These are phyloP conservation scores for Pichia sp. DNA, from an alignment of 1,139 yeast genomes.

Conservation along the genomic window DNA sequence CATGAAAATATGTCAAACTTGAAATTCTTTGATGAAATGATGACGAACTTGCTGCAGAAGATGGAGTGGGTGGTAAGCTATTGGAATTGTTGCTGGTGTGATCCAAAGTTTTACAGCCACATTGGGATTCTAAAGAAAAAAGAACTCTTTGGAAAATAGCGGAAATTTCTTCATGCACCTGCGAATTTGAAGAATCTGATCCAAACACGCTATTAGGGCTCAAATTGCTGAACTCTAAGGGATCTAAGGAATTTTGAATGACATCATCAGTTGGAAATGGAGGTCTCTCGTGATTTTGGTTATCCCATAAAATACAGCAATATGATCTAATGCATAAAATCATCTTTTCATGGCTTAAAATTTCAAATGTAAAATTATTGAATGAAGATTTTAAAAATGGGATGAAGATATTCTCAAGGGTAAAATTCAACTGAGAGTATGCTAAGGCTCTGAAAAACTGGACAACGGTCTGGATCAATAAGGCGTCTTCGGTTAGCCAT, in stretches of 20 bases:
- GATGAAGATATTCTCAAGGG: conserved; percentile 67
- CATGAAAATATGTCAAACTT: conserved; percentile 19
- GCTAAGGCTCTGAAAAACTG: conserved; percentile 73
- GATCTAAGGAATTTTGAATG: conserved; percentile 29
- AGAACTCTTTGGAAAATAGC: conserved; percentile 52
- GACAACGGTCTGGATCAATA: conserved; percentile 56
- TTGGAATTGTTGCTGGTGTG: neutral
- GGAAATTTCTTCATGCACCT: conserved; percentile 70
- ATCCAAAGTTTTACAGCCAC: conserved; percentile 35
- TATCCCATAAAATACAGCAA: conserved; percentile 57
- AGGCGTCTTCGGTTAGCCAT: conserved; percentile 59
- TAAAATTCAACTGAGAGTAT: conserved; percentile 67
- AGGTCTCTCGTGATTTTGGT: conserved; percentile 51
- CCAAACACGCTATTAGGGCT: conserved; percentile 28
- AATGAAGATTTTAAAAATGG: conserved; percentile 51
- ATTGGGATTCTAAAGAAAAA: conserved; percentile 49
- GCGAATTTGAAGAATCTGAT: conserved; percentile 37
- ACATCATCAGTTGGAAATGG: conserved; percentile 65
- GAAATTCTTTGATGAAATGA: conserved; percentile 20
- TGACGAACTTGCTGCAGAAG: conserved; percentile 16
- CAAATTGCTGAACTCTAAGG: conserved; percentile 23
- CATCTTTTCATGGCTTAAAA: conserved; percentile 59
- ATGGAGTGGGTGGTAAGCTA: conserved; percentile 15
- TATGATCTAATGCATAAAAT: conserved; percentile 67
- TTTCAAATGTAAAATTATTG: conserved; percentile 52